phyloP scores from a whole-genome alignment of 2,329 filamentous ascomycete genomes.

The Parastagonospora avenae region DNA sequence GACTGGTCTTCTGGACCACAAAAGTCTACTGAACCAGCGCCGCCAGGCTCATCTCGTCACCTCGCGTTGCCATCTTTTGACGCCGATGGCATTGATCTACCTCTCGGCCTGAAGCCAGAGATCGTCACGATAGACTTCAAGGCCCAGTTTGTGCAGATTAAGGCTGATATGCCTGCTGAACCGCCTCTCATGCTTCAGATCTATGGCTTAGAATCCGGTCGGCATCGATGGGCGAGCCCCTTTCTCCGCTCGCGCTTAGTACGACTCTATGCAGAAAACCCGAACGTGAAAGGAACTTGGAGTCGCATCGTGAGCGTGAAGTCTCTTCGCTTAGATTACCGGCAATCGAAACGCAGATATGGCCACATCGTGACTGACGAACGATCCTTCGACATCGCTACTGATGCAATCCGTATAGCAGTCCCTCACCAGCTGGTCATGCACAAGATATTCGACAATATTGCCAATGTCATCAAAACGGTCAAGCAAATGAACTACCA shows the following conservation, averaged over 20 bases:
- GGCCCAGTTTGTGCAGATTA: slow-evolving; percentile 81
- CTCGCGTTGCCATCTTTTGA: slow-evolving; percentile 41
- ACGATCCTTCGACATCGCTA: slow-evolving; percentile 79
- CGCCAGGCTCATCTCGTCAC: slow-evolving; percentile 26
- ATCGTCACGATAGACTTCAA: slow-evolving; percentile 83
- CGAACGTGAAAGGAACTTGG: slow-evolving; percentile 83
- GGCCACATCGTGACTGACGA: slow-evolving; percentile 69
- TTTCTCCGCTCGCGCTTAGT: slow-evolving; percentile 78
- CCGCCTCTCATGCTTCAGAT: slow-evolving; percentile 92
- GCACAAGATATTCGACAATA: slow-evolving; percentile 90
- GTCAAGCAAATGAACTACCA: slow-evolving; percentile 90
- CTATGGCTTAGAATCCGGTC: slow-evolving; percentile 79
- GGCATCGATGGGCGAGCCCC: slow-evolving; percentile 85
- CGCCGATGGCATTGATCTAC: slow-evolving; percentile 32
- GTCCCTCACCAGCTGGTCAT: slow-evolving; percentile 91
- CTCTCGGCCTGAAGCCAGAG: slow-evolving; percentile 56
- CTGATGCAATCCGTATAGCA: slow-evolving; percentile 84
- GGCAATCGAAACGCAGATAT: slow-evolving; percentile 74
- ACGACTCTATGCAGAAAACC: slow-evolving; percentile 86
- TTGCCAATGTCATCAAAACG: slow-evolving; percentile 85
- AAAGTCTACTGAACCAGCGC: slow-evolving; percentile 14
- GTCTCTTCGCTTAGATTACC: slow-evolving; percentile 76
- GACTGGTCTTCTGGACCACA: slow-evolving; percentile 21
- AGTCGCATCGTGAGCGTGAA: slow-evolving; percentile 85
- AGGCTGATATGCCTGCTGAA: slow-evolving; percentile 85